A percentile compares a stretch with the other conserved stretches of the same genome.
Evolutionary conservation across 2,329 filamentous ascomycete genomes (phyloP).

Genomic region (Claviceps spartinae): DNA sequence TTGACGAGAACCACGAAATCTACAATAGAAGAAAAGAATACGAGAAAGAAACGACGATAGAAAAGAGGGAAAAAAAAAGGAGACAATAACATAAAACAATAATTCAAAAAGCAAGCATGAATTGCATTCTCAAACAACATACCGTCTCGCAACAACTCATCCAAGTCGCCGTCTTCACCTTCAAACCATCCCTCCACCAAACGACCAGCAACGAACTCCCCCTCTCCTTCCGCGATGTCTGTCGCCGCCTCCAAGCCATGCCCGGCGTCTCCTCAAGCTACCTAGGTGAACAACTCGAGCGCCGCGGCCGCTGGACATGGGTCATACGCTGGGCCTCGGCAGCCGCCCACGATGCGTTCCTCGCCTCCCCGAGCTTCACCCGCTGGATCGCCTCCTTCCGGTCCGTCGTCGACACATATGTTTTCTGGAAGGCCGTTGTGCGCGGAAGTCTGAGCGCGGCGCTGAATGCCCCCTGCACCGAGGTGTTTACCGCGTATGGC

Average conservation of each 20-base stretch:
- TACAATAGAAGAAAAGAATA: neutral
- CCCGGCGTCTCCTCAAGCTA: constrained; percentile 21
- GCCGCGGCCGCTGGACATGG: constrained; percentile 18
- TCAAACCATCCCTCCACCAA: constrained; percentile 16
- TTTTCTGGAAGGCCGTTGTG: constrained; percentile 12
- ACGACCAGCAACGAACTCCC: constrained; percentile 11
- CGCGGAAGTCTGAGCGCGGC: constrained; percentile 13
- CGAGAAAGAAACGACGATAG: neutral
- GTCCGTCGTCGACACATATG: constrained; percentile 15
- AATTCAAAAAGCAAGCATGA: neutral
- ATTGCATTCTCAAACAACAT: constrained; percentile 8
- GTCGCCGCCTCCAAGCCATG: constrained; percentile 16
- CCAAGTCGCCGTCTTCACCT: constrained; percentile 19
- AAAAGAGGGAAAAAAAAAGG: neutral
- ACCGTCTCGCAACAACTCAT: constrained; percentile 16
- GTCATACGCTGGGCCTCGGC: constrained; percentile 22
- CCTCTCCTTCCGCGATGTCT: constrained; percentile 11
- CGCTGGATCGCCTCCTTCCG: constrained; percentile 25
- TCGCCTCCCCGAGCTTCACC: constrained; percentile 25
- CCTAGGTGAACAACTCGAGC: constrained; percentile 22
- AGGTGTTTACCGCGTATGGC: constrained; percentile 23
- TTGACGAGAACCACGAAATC: no score
- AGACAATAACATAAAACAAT: neutral
- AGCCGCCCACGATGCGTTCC: constrained; percentile 24
- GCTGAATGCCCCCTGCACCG: constrained; percentile 24